Base-by-base conservation (phyloP, 1,139 yeast species). In the Sugiyamaella paludigena region DNA sequence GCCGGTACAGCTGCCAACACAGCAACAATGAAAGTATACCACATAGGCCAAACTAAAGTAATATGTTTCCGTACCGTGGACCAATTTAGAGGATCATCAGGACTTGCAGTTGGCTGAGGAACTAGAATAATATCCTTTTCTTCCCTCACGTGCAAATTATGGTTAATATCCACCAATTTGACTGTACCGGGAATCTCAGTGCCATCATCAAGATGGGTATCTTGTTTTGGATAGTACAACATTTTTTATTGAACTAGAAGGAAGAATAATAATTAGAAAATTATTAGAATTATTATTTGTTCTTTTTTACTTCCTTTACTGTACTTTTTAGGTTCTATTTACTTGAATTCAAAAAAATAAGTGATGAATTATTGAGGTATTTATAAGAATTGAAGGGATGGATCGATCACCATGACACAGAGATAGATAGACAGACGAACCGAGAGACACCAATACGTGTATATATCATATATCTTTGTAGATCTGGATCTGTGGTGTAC, bases 51-150 rank as follows among this genome's bases (percentile, higher is more conserved):
- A 34, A 48, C 29, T 48, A 56, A 51, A 34, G 51, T 50, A 35
- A 70, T 51, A 59, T 64, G 60, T 57, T 76, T 76, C 42, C 78
- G 62, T 36, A 50, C 51, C 6, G 45, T 52, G 1, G 71, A 39
- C 80, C 80, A 76, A 56, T 74, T 75, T 37, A 76, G 57, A 6
- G 80, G 78, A 58, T 76, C 79, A 53, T 77, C 74, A 26, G 79
- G 78, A 55, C 75, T 75, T 44, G 66, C 71, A 6, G 77, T 64
- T 5, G 79, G 79, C 4, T 71, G 70, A 8, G 78, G 79, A 47
- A 71, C 67, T 24, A 73, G 58, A 26, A 76, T 71, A 49, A 77
- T 71, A 27, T 64, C 68, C 5, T 61, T 57, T 57, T 62, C 16
- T 58, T 60, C 33, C 59, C 43, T 46, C 10, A 62, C 44, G 53